phyloP scores from a whole-genome alignment of 2,329 filamentous ascomycete species.

The Pezicula neosporulosa region DNA sequence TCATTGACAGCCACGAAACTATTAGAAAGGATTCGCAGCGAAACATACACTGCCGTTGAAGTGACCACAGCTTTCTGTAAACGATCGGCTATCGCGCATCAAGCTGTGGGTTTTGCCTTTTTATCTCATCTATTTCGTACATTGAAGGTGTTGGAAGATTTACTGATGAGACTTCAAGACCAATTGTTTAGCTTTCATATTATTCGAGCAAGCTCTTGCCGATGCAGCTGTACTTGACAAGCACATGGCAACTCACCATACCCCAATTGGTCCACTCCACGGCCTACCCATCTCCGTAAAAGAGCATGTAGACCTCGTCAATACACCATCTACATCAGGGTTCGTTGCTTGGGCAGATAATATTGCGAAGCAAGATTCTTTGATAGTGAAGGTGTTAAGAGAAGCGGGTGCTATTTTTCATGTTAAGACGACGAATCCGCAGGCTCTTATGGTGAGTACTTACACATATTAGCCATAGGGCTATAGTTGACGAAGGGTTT shows the following conservation, averaged over 20 bases:
- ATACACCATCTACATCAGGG: slow-evolving; percentile 23
- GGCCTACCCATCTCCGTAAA: slow-evolving; percentile 57
- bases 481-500: slow-evolving; percentile 11
- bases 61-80: slow-evolving; percentile 50
- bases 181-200: slow-evolving; percentile 41
- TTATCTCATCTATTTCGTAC: neutral
- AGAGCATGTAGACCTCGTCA: slow-evolving; percentile 43
- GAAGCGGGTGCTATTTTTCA: slow-evolving; percentile 47
- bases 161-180: slow-evolving; percentile 14
- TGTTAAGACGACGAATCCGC: slow-evolving; percentile 49
- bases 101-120: slow-evolving; percentile 30
- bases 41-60: slow-evolving; percentile 29
- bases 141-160: neutral
- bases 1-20: neutral
- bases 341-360: slow-evolving; percentile 44
- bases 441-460: slow-evolving; percentile 40
- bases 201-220: slow-evolving; percentile 42
- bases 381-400: slow-evolving; percentile 41
- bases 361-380: slow-evolving; percentile 39
- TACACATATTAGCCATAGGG: no score
- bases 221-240: slow-evolving; percentile 43
- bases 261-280: slow-evolving; percentile 55
- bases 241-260: slow-evolving; percentile 31
- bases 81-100: slow-evolving; percentile 49
- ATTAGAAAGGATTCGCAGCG: neutral